phyloP scores from a whole-genome alignment of 331 rosid species.

The Quercus phellos region DNA sequence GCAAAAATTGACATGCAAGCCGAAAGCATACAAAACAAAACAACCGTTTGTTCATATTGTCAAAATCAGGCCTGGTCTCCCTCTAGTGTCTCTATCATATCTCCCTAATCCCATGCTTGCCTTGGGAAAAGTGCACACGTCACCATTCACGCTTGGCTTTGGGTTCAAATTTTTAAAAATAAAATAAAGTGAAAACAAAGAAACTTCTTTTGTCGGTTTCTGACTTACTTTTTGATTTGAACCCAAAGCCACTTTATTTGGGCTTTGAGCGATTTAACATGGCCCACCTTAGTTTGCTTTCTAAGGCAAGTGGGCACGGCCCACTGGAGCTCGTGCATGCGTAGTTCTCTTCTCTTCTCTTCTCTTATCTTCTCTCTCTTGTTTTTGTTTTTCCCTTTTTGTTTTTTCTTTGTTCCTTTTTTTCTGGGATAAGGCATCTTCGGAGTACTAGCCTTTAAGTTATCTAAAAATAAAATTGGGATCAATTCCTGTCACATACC shows the following conservation, averaged over 20 bases:
- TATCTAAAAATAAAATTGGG: not conserved
- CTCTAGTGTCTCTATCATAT: not conserved
- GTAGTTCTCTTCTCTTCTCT: not conserved
- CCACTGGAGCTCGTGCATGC: constrained; percentile 30
- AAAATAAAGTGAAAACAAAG: not conserved
- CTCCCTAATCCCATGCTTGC: constrained; percentile 2
- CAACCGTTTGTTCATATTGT: not conserved
- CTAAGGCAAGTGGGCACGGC: constrained; percentile 16
- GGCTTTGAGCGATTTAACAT: constrained; percentile 13
- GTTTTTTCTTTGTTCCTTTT: not conserved
- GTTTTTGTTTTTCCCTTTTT: too few relatives aligned
- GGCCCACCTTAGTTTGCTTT: constrained; percentile 17
- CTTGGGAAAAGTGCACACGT: not conserved
- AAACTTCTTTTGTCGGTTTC: constrained; percentile 26
- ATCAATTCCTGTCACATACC: not conserved
- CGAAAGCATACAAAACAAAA: constrained; percentile 5
- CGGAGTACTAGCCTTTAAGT: not conserved
- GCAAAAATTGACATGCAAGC: constrained; percentile 22
- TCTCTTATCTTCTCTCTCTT: not conserved
- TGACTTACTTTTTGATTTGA: not conserved
- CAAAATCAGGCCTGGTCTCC: not conserved
- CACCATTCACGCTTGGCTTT: constrained; percentile 3
- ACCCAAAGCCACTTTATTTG: not conserved
- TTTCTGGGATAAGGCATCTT: not conserved
- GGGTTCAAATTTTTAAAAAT: not conserved